phyloP scores from a whole-genome alignment of 352 stramenopile genomes.

The Pythium aphanidermatum region DNA sequence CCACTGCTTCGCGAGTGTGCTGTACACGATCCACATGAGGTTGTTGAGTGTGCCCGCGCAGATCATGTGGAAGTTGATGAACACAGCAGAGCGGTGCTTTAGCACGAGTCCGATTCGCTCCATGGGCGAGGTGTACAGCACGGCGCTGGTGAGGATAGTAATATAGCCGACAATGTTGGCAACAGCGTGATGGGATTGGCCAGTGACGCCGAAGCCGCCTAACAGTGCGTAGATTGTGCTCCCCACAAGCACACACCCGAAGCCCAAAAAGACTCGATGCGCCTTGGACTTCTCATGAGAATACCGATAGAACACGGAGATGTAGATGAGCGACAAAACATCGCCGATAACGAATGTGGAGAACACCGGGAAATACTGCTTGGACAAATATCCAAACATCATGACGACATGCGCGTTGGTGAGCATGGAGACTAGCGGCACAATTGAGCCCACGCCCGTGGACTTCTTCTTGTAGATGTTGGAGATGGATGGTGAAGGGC shows the following conservation, averaged over 20 bases:
- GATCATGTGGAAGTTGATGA: slow-evolving; percentile 54
- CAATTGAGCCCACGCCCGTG: slow-evolving; percentile 34
- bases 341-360: slow-evolving; percentile 40
- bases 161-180: slow-evolving; percentile 32
- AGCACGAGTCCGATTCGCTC: slow-evolving; percentile 41
- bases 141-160: slow-evolving; percentile 27
- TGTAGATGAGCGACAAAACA: slow-evolving; percentile 32
- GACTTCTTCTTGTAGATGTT: slow-evolving; percentile 26
- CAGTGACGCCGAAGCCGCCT: slow-evolving; percentile 23
- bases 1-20: slow-evolving; percentile 27
- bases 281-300: slow-evolving; percentile 35
- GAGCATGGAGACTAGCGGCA: slow-evolving; percentile 40
- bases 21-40: slow-evolving; percentile 47
- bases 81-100: slow-evolving; percentile 37
- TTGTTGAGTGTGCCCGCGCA: slow-evolving; percentile 47
- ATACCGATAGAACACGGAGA: slow-evolving; percentile 43
- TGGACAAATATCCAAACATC: slow-evolving; percentile 10
- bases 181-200: slow-evolving; percentile 24
- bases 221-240: slow-evolving; percentile 38
- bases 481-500: slow-evolving; percentile 29
- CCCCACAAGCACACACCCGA: slow-evolving; percentile 11
- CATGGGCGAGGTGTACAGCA: slow-evolving; percentile 51
- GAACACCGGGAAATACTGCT: slow-evolving; percentile 37
- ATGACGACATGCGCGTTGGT: slow-evolving; percentile 31
- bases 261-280: slow-evolving; percentile 22